Conservation (phyloP, 2,329 filamentous ascomycete genomes). For the Colletotrichum phormii region DNA sequence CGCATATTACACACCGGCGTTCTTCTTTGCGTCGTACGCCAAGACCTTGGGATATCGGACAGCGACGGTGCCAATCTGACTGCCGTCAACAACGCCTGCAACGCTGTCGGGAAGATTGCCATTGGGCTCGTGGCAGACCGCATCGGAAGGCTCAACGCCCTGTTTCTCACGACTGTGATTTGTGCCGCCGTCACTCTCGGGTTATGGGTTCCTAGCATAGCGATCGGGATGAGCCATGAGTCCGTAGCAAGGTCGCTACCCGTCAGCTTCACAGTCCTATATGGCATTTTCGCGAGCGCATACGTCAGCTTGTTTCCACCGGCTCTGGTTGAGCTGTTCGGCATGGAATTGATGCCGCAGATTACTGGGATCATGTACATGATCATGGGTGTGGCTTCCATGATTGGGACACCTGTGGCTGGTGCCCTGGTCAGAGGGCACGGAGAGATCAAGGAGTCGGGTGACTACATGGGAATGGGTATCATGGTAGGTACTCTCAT, state of each 20-base stretch:
- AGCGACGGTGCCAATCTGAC: conserved; percentile 51
- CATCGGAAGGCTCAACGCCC: conserved; percentile 51
- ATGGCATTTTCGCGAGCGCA: background rate
- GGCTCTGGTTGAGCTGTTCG: background rate
- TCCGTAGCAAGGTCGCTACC: background rate
- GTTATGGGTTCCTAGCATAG: background rate
- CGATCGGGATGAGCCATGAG: background rate
- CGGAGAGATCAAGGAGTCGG: background rate
- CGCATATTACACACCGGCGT: background rate
- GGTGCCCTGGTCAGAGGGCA: background rate
- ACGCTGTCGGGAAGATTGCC: conserved; percentile 50
- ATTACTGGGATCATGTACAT: background rate
- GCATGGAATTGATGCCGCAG: background rate
- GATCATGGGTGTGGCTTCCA: background rate
- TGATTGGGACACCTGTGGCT: background rate
- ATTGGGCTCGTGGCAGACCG: conserved; percentile 52
- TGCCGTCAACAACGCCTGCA: conserved; percentile 52
- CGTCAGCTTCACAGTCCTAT: background rate
- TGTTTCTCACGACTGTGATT: conserved; percentile 44
- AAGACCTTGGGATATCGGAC: conserved; percentile 47
- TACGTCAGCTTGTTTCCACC: background rate
- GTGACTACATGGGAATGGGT: background rate
- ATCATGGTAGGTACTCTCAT: background rate
- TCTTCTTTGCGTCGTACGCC: background rate
- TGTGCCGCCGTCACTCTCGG: background rate